A percentile compares a stretch with the other conserved stretches of the same genome.
Conservation (phyloP, 2,329 filamentous ascomycete species). For the Phaeophleospora eucalypticola region DNA sequence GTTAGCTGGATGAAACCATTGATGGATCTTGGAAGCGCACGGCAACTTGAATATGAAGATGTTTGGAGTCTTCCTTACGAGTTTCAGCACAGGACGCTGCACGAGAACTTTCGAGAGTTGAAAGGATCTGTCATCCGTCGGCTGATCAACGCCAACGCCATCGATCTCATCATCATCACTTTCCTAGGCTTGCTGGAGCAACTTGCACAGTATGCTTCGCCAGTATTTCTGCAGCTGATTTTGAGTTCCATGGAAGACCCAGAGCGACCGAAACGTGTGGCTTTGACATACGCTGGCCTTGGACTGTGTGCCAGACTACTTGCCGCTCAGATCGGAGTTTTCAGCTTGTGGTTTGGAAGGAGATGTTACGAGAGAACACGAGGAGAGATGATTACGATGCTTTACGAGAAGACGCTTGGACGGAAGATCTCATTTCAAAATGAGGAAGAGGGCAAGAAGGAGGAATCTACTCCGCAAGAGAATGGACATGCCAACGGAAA, state of each 20-base stretch:
- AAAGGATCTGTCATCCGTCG: slow-evolving; percentile 67
- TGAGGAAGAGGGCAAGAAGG: slow-evolving; percentile 6
- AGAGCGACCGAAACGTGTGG: slow-evolving; percentile 48
- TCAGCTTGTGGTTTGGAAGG: slow-evolving; percentile 76
- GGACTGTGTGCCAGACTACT: slow-evolving; percentile 59
- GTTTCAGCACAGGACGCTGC: slow-evolving; percentile 74
- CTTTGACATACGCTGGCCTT: slow-evolving; percentile 62
- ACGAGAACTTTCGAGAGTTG: slow-evolving; percentile 69
- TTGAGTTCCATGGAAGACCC: slow-evolving; percentile 61
- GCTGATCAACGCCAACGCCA: slow-evolving; percentile 69
- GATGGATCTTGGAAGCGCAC: slow-evolving; percentile 59
- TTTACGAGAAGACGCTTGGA: slow-evolving; percentile 72
- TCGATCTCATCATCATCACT: slow-evolving; percentile 69
- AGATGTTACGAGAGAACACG: slow-evolving; percentile 78
- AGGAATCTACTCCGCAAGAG: background rate
- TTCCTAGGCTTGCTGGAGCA: slow-evolving; percentile 62
- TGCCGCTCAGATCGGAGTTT: slow-evolving; percentile 61
- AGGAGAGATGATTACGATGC: slow-evolving; percentile 80
- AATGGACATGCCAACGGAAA: slow-evolving; percentile 16
- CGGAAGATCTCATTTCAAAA: slow-evolving; percentile 53
- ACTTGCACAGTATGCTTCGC: slow-evolving; percentile 51
- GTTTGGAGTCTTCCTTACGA: slow-evolving; percentile 77
- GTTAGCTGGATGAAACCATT: slow-evolving; percentile 78
- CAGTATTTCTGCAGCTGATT: slow-evolving; percentile 68
- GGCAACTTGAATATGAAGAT: slow-evolving; percentile 70